Base-by-base conservation (phyloP, 805 yeast species). In the Metschnikowia baotianmanensis region DNA sequence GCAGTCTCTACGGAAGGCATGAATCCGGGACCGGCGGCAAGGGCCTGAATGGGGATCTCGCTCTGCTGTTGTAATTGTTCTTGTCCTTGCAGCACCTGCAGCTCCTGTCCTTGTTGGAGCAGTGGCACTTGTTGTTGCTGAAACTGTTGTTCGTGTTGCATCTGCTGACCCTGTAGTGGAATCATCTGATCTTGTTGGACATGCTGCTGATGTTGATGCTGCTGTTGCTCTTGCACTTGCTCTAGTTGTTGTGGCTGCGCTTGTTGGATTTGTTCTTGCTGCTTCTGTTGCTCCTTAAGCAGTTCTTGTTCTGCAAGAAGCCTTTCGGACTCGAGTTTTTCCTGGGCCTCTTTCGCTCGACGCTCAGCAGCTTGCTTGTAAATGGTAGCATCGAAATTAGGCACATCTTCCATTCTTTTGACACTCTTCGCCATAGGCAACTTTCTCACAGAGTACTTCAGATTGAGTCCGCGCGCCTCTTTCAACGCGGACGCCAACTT, bases 281-380 rank as follows among this genome's bases (percentile, higher is more conserved):
- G 28, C 17, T 39, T 31, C 31, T 43, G 18, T 13, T 28, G 27
- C 31, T 10, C 12, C 24, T 6, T 9, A 25, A 19, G 34, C 34
- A 7, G 38, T 25, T 8, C 27, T 25, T 25, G 27, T 25, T 39
- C 42, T 11, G 17, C 30, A 18, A 28, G 36, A 13, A 29, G 22
- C 9, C 26, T 29, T 18, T 34, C 36, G 12, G 24, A 13, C 28
- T 40, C 33, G n/a, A 38, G 4, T 18, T 36, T 39, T 36, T 31
- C 31, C 22, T 40, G 40, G 13, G 42, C 50, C 24, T 50, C 53
- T 15, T 45, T 41, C 2, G 31, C 26, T 16, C 46, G 29, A 24
- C 49, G 48, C 28, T 45, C 46, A 2, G 39, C 45, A 13, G 53
- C 52, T 7, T 34, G 38, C 18, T 33, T 40, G 24, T 49, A 51